Evolutionary conservation across 768 basidiomycete species (phyloP).

Genomic region (Plicaturopsis crispa): DNA sequence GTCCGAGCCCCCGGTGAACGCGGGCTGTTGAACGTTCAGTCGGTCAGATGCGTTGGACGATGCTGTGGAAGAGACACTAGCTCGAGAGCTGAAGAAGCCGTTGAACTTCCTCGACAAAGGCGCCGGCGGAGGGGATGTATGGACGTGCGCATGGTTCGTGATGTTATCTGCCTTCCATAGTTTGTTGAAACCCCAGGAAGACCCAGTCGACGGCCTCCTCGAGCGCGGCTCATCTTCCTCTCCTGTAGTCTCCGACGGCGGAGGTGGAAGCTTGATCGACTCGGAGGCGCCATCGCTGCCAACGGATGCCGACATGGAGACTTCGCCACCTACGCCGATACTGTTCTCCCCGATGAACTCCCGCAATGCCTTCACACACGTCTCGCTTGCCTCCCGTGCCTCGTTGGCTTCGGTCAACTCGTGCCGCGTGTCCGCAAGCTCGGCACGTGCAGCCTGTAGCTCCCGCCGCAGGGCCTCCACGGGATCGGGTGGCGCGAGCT

Average conservation of each 20-base stretch:
- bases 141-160: slow-evolving; percentile 12
- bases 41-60: slow-evolving; percentile 8
- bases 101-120: slow-evolving; percentile 36
- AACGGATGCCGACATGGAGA: neutral
- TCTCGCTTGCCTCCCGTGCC: slow-evolving; percentile 81
- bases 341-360: slow-evolving; percentile 76
- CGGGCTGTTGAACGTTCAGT: slow-evolving; percentile 12
- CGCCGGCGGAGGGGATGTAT: slow-evolving; percentile 20
- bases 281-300: slow-evolving; percentile 11
- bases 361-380: slow-evolving; percentile 73
- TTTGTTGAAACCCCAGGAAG: slow-evolving; percentile 53
- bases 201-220: slow-evolving; percentile 23
- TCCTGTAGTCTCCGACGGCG: slow-evolving; percentile 31
- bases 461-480: slow-evolving; percentile 56
- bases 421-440: slow-evolving; percentile 55
- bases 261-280: slow-evolving; percentile 32
- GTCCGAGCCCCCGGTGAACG: slow-evolving; percentile 22
- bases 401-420: slow-evolving; percentile 76
- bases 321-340: slow-evolving; percentile 43
- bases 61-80: slow-evolving; percentile 29
- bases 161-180: slow-evolving; percentile 31
- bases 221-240: slow-evolving; percentile 23
- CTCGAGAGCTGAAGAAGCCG: slow-evolving; percentile 35
- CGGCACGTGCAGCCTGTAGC: slow-evolving; percentile 42
- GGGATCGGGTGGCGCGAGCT: slow-evolving; percentile 17